Evolutionary conservation across 2,329 filamentous ascomycete genomes (phyloP), one percentile per base, ranked within the genome.

Genomic region (Metarhizium sp.): DNA sequence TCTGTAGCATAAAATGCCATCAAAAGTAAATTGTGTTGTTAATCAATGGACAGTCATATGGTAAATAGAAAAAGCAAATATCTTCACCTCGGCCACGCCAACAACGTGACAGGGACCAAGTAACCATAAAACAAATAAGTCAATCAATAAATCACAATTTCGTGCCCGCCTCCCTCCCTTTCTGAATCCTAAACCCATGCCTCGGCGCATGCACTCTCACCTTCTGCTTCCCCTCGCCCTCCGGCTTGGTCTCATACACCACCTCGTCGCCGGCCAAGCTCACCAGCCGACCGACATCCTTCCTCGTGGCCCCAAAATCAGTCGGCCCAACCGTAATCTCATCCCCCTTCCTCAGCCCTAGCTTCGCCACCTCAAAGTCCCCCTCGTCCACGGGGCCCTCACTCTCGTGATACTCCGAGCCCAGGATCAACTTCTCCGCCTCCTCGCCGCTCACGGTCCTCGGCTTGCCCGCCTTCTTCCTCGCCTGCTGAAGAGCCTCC

Each of bases 121-220:
- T 11, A 8, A 8, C 34, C 34, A 36, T 25, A 25, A 25, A 25
- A 25, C 25, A 25, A 25, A 25, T 25, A 4, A 25, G 25, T 25
- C 3, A 7, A 34, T 8, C 32, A 11, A 34, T 11, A 5, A 7
- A 40, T 47, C 32, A 55, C 6, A 55, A 13, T 49, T 36, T 55
- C 14, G 25, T 48, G 18, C 36, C 45, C 0, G n/a, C 51, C 8
- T 38, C 42, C 18, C 30, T 49, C 11, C 25, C 58, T 58, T 72
- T 73, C 55, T 60, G 63, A 47, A 83, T 67, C 57, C 75, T 72
- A 66, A 85, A 86, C 25, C 79, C 78, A 64, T 79, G 77, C 60
- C 84, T 74, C 6, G 84, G 85, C 54, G 79, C 78, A 71, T 88
- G 84, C 38, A 88, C 69, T 54, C 75, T 74, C 20, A 87, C 69